Evolutionary conservation across 2,329 filamentous ascomycete species (phyloP).

Genomic region (Verticillium isaacii): DNA sequence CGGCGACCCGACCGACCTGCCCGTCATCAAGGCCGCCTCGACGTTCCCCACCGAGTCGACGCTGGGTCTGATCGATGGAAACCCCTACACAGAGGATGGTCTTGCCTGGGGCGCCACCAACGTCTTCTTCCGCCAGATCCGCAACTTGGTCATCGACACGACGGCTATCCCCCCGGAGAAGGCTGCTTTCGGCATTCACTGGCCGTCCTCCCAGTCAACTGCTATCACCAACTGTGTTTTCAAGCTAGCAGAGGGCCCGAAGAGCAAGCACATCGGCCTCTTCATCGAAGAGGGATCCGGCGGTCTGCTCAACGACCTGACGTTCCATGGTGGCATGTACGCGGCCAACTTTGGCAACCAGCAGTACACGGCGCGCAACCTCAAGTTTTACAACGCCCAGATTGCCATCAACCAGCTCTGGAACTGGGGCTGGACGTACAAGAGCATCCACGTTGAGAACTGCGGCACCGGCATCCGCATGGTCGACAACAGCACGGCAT

Average conservation of each 20-base stretch:
- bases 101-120: conserved; percentile 52
- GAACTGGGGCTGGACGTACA: conserved; percentile 75
- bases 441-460: conserved; percentile 58
- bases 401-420: conserved; percentile 68
- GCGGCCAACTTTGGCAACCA: conserved; percentile 58
- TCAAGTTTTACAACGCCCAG: conserved; percentile 59
- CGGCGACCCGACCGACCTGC: conserved; percentile 58
- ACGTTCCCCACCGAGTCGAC: conserved; percentile 34
- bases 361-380: conserved; percentile 67
- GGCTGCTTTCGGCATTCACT: conserved; percentile 54
- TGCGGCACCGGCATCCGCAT: conserved; percentile 65
- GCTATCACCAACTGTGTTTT: conserved; percentile 55
- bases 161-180: conserved; percentile 41
- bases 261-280: conserved; percentile 50
- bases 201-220: conserved; percentile 63
- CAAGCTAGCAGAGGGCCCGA: conserved; percentile 37
- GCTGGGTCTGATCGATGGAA: conserved; percentile 42
- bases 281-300: conserved; percentile 62
- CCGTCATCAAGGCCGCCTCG: conserved; percentile 49
- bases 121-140: conserved; percentile 53
- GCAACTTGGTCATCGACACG: conserved; percentile 53
- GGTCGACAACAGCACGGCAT: conserved; percentile 62
- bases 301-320: conserved; percentile 63
- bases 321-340: conserved; percentile 64
- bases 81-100: conserved; percentile 36